Percentiles rank a stretch among this genome's conserved stretches.
Evolutionary conservation across 192 early-diverging fungal genomes (phyloP).

Genomic region (Coemansia sp.): DNA sequence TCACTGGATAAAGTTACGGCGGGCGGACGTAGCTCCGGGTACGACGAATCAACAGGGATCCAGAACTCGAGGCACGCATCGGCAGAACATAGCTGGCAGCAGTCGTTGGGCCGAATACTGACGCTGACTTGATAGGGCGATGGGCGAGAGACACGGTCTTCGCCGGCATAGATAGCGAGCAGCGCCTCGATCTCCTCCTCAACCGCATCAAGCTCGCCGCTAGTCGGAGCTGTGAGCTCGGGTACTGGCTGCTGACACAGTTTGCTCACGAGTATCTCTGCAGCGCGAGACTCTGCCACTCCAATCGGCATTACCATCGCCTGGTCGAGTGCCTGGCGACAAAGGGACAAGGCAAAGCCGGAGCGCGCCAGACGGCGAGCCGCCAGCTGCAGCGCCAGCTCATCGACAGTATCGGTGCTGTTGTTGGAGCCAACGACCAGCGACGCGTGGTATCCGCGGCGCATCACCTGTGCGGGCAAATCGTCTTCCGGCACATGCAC

Average conservation of each 20-base stretch:
- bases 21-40: slow-evolving; percentile 69
- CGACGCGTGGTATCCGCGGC: slow-evolving; percentile 19
- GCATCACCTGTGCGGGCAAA: slow-evolving; percentile 43
- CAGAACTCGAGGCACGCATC: slow-evolving; percentile 64
- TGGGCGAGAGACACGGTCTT: slow-evolving; percentile 1
- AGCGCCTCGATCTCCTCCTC: slow-evolving; percentile 32
- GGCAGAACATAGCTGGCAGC: not conserved
- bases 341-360: slow-evolving; percentile 23
- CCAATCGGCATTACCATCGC: not conserved
- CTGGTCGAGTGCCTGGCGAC: not conserved
- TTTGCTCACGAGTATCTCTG: not conserved
- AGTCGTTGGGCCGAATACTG: slow-evolving; percentile 4
- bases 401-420: no score
- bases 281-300: slow-evolving; percentile 19
- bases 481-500: slow-evolving; percentile 91
- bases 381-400: slow-evolving; percentile 7
- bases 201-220: not conserved
- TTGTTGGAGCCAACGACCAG: slow-evolving; percentile 1
- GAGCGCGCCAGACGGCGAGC: slow-evolving; percentile 24
- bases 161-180: slow-evolving; percentile 33
- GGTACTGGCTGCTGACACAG: slow-evolving; percentile 3
- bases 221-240: not conserved
- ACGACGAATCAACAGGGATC: slow-evolving; percentile 60
- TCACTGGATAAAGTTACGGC: slow-evolving; percentile 65
- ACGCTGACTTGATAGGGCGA: slow-evolving; percentile 15